phyloP scores from a whole-genome alignment of 2,329 filamentous ascomycete species.

The Apiospora saccharicola region DNA sequence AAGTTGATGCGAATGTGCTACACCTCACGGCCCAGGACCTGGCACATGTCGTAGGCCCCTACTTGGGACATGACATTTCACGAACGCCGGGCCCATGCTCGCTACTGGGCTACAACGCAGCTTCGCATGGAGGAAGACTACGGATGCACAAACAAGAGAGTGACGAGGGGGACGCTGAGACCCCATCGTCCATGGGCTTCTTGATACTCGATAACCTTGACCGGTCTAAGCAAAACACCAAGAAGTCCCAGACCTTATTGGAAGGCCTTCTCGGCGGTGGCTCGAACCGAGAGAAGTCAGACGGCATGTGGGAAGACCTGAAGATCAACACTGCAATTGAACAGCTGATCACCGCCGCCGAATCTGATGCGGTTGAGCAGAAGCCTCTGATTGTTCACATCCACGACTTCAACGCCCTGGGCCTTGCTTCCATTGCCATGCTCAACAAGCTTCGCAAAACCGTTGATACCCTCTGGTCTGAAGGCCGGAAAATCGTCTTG shows the following conservation, averaged over 20 bases:
- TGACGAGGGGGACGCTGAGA: conserved; percentile 29
- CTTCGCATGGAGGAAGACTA: conserved; percentile 60
- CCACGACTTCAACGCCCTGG: conserved; percentile 82
- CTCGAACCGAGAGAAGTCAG: conserved; percentile 42
- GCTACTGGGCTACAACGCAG: conserved; percentile 63
- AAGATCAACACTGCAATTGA: conserved; percentile 67
- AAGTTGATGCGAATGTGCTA: conserved; percentile 71
- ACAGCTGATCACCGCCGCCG: conserved; percentile 59
- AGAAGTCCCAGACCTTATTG: conserved; percentile 44
- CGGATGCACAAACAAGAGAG: conserved; percentile 28
- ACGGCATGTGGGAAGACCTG: conserved; percentile 66
- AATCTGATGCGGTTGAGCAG: conserved; percentile 43
- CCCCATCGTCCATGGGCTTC: conserved; percentile 27
- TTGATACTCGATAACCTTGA: conserved; percentile 31
- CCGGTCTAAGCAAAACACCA: conserved; percentile 34
- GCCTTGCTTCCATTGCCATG: conserved; percentile 69
- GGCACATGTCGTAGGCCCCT: conserved; percentile 72
- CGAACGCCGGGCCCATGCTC: conserved; percentile 56
- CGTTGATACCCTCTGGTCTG: conserved; percentile 74
- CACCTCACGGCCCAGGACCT: conserved; percentile 74
- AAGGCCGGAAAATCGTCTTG: conserved; percentile 76
- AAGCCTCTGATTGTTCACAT: conserved; percentile 76
- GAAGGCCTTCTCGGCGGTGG: conserved; percentile 54
- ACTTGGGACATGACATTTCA: conserved; percentile 68
- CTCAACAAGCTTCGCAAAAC: conserved; percentile 72